These are phyloP conservation scores for Nepenthes alata DNA, from an alignment of 179 eudicot genomes.

Conservation along the genomic window DNA sequence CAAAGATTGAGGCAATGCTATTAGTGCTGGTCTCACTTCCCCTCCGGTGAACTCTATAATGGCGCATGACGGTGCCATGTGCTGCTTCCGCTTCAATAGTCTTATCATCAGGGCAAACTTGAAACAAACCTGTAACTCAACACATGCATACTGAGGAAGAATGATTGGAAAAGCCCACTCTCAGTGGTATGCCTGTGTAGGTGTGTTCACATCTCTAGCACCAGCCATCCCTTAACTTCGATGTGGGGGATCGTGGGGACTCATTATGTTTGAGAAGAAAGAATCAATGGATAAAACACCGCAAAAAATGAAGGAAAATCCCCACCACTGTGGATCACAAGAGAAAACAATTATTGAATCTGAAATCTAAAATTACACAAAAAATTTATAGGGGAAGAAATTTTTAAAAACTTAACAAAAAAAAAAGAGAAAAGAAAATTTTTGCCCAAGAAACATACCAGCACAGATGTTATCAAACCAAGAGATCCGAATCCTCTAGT, in stretches of 20 bases:
- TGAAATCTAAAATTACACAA: not conserved
- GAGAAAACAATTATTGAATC: too few relatives aligned
- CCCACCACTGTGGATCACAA: too few relatives aligned
- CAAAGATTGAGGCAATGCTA: slow-evolving; percentile 97
- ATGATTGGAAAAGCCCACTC: not conserved
- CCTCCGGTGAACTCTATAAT: slow-evolving; percentile 92
- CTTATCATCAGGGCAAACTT: slow-evolving; percentile 97
- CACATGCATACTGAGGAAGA: not conserved
- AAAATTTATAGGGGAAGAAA: not conserved
- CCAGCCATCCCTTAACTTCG: too few relatives aligned
- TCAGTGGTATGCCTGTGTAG: not conserved
- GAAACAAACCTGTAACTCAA: slow-evolving; percentile 12
- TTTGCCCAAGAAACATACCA: slow-evolving; percentile 36
- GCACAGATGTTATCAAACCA: slow-evolving; percentile 94
- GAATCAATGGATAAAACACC: not conserved
- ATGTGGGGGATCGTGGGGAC: not conserved
- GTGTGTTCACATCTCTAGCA: not conserved
- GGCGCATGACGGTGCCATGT: slow-evolving; percentile 95
- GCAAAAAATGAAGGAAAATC: too few relatives aligned
- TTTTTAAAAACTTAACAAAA: not conserved
- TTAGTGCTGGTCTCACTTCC: slow-evolving; percentile 99
- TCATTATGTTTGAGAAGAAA: not conserved
- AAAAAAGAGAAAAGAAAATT: too few relatives aligned
- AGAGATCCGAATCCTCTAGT: slow-evolving; percentile 87
- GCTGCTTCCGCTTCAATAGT: slow-evolving; percentile 99